These are phyloP conservation scores for Cryptomeria japonica DNA, from an alignment of 75 land plant species.

Conservation along the genomic window DNA sequence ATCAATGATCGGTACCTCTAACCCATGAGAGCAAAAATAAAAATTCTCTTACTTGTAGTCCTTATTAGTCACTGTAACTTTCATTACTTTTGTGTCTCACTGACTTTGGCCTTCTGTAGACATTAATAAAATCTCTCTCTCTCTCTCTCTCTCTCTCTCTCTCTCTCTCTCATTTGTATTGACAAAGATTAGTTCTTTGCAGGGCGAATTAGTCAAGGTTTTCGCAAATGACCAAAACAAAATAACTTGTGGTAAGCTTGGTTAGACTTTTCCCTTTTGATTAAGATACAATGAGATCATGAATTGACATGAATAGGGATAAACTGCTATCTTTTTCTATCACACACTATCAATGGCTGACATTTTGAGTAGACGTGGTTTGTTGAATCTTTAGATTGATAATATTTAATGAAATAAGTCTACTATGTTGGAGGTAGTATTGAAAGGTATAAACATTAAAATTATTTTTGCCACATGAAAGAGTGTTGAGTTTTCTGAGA, in stretches of 20 bases:
- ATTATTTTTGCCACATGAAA: background rate
- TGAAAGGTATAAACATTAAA: background rate
- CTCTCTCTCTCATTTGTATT: background rate
- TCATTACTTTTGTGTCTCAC: too few relatives aligned
- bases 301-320: background rate
- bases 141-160: background rate
- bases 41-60: background rate
- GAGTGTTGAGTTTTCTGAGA: background rate
- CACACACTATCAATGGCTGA: background rate
- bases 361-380: background rate
- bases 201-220: conserved; percentile 39
- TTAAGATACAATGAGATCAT: background rate
- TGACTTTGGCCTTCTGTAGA: background rate
- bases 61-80: too few relatives aligned
- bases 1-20: background rate
- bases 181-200: conserved; percentile 13
- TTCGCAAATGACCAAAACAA: conserved; percentile 36
- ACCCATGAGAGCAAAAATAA: background rate
- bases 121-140: background rate
- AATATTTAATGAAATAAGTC: background rate
- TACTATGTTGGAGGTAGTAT: background rate
- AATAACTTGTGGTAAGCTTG: conserved; percentile 28
- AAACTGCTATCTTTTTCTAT: background rate
- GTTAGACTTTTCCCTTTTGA: background rate
- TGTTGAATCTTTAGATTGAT: background rate